Conservation (phyloP, 805 yeast genomes). For the Metschnikowia corniflorae region DNA sequence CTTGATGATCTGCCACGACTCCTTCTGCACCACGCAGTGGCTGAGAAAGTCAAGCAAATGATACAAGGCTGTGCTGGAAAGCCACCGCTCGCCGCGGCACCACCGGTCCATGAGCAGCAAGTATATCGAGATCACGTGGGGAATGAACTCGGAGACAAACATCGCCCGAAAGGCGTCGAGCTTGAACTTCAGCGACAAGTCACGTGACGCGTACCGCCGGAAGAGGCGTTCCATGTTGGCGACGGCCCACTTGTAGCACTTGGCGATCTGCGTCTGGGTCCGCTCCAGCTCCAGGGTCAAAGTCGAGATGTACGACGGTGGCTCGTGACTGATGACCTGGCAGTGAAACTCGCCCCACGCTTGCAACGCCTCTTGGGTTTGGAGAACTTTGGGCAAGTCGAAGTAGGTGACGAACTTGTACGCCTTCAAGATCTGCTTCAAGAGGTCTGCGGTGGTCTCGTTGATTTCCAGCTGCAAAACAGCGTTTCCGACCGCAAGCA, state of each 20-base stretch:
- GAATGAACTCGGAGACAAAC: constrained; percentile 60
- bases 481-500: constrained; percentile 63
- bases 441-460: constrained; percentile 40
- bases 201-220: constrained; percentile 60
- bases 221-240: constrained; percentile 73
- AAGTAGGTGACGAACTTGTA: constrained; percentile 73
- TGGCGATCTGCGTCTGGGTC: constrained; percentile 66
- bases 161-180: constrained; percentile 54
- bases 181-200: constrained; percentile 42
- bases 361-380: constrained; percentile 44
- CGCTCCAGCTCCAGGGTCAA: constrained; percentile 52
- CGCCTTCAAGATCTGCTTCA: constrained; percentile 67
- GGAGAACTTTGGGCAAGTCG: constrained; percentile 66
- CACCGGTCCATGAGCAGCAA: constrained; percentile 69
- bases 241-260: constrained; percentile 74
- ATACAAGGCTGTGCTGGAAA: constrained; percentile 61
- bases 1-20: constrained; percentile 64
- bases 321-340: constrained; percentile 53
- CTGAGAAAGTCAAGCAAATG: constrained; percentile 52
- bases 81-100: constrained; percentile 66
- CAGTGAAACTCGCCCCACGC: constrained; percentile 80
- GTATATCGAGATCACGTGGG: constrained; percentile 64
- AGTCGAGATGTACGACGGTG: constrained; percentile 52
- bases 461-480: constrained; percentile 25
- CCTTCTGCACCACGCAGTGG: constrained; percentile 51